Conservation (phyloP, 1,139 yeast genomes). For the Candida freyschussii region DNA sequence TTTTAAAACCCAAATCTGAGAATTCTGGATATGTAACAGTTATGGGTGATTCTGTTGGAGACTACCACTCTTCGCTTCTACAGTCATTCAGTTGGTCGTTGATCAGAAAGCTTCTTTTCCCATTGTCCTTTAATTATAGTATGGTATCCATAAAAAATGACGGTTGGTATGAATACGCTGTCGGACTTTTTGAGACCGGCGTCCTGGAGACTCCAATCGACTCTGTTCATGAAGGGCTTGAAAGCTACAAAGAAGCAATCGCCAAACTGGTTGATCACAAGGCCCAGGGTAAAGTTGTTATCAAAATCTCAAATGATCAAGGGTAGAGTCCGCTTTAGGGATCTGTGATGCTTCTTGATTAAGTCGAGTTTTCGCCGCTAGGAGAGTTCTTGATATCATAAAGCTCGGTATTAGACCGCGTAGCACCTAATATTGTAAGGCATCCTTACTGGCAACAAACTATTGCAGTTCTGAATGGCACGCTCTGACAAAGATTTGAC, state of each 20-base stretch:
- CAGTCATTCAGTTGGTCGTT: conserved; percentile 8
- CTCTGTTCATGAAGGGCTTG: conserved; percentile 41
- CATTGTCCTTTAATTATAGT: conserved; percentile 32
- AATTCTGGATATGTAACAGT: conserved; percentile 45
- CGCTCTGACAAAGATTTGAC: too few relatives aligned
- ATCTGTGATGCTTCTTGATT: too few relatives aligned
- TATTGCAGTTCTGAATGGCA: too few relatives aligned
- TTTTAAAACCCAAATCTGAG: conserved; percentile 37
- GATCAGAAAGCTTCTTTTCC: conserved; percentile 63
- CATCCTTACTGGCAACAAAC: too few relatives aligned
- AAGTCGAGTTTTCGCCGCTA: too few relatives aligned
- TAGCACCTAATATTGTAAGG: too few relatives aligned
- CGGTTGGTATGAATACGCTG: conserved; percentile 31
- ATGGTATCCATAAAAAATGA: conserved; percentile 19
- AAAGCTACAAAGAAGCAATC: conserved; percentile 46
- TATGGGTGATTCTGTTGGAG: conserved; percentile 44
- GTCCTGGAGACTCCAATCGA: conserved; percentile 47
- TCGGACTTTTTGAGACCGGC: conserved; percentile 38
- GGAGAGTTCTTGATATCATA: too few relatives aligned
- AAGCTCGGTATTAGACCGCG: too few relatives aligned
- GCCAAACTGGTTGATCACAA: conserved; percentile 40
- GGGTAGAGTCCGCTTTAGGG: too few relatives aligned
- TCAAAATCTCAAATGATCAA: conserved; percentile 40
- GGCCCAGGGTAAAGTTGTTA: conserved; percentile 61
- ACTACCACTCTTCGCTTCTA: conserved; percentile 12